A percentile compares a stretch with the other conserved stretches of the same genome.
These are phyloP conservation scores for Hypoxylon sp. DNA, from an alignment of 2,329 filamentous ascomycete species.

Conservation along the genomic window DNA sequence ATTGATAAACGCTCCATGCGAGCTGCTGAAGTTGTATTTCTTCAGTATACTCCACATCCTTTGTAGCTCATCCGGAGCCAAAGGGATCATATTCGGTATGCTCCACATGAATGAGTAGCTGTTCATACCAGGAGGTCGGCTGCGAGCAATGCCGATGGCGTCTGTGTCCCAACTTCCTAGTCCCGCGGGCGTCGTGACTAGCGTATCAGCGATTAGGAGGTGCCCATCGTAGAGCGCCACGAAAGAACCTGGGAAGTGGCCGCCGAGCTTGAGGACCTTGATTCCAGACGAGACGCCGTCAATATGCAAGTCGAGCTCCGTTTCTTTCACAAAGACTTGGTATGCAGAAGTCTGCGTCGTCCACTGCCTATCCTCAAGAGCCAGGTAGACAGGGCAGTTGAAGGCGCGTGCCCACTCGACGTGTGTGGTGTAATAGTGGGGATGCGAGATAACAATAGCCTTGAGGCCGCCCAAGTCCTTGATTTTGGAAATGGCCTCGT, in stretches of 20 bases:
- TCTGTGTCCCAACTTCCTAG: conserved; percentile 64
- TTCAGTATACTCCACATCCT: conserved; percentile 79
- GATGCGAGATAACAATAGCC: conserved; percentile 83
- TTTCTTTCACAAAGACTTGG: conserved; percentile 64
- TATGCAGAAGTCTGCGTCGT: conserved; percentile 62
- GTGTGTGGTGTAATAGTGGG: conserved; percentile 86
- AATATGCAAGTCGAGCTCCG: conserved; percentile 57
- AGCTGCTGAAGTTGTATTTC: conserved; percentile 72
- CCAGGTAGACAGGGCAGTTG: conserved; percentile 77
- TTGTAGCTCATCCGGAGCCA: conserved; percentile 73
- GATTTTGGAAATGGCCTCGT: conserved; percentile 72
- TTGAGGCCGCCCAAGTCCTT: conserved; percentile 73
- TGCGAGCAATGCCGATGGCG: conserved; percentile 56
- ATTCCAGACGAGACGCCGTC: conserved; percentile 61
- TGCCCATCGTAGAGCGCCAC: conserved; percentile 73
- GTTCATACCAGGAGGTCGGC: conserved; percentile 62
- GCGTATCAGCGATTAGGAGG: conserved; percentile 83
- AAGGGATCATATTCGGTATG: conserved; percentile 80
- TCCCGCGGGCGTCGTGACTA: conserved; percentile 77
- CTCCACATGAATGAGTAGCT: conserved; percentile 83
- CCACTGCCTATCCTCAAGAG: conserved; percentile 77
- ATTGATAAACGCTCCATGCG: conserved; percentile 76
- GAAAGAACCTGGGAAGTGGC: conserved; percentile 83
- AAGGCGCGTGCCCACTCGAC: conserved; percentile 80
- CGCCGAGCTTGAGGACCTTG: conserved; percentile 78